Base-by-base conservation (phyloP, 768 basidiomycete genomes). In the Termitomyces sp. region DNA sequence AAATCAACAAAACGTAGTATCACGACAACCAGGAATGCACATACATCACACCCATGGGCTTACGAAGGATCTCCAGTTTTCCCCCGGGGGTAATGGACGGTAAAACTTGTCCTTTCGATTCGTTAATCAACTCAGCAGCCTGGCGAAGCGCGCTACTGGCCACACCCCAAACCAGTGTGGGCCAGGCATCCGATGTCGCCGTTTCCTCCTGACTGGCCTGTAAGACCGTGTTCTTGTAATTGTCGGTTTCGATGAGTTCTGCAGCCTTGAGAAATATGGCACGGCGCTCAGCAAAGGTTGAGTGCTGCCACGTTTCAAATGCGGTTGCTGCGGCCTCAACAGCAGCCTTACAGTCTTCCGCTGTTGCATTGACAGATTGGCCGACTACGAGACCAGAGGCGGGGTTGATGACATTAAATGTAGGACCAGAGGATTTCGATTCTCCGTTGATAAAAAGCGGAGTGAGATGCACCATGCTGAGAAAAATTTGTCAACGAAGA, bases 21-120 rank as follows among this genome's bases (percentile, higher is more conserved):
- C 7, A 46, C 11, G 39, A 18, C 22, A 16, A 24, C 12, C n/a
- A 58, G 4, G 1, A 58, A 39, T 11, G 28, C 28, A 76, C 80
- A 42, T 59, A 84, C 85, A 83, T 69, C 15, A 83, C 85, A 4
- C 84, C 85, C 65, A 78, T 75, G 0, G 84, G 78, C 28, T 82
- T 69, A 28, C 78, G 73, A 57, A 80, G 78, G 18, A 76, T 72
- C 18, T 79, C 69, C 1, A 81, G 76, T 32, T 74, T 73, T 3
- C 73, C 77, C 2, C 83, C 85, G 0, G 81, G 80, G 0, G 78
- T 57, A 3, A 58, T 69, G 18, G 82, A 84, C 4, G 75, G 73
- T 60, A 77, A 78, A 0, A 74, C 72, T 57, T 81, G 76, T 6
- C 82, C 84, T 46, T 71, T 75, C 28, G 85, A 68, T 8, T 74